Evolutionary conservation across 345 rosid genomes (phyloP).

Genomic region (Cardiospermum halicacabum): DNA sequence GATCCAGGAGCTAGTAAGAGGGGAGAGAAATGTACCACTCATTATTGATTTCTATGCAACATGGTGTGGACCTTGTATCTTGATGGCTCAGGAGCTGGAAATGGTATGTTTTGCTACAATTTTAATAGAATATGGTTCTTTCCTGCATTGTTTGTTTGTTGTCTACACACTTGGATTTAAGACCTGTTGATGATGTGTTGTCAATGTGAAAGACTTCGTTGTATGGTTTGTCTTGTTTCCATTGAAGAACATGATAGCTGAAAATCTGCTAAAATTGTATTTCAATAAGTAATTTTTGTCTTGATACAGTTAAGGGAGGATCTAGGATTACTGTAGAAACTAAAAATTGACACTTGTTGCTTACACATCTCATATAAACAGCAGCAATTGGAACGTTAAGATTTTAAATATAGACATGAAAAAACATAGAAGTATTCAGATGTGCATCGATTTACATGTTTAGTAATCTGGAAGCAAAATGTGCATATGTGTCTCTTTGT

Average conservation of each 20-base stretch:
- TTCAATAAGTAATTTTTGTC: not conserved
- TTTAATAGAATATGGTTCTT: not conserved
- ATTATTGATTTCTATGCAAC: slow-evolving; percentile 91
- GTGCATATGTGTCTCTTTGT: no score
- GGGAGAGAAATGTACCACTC: slow-evolving; percentile 69
- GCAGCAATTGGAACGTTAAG: not conserved
- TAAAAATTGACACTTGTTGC: not conserved
- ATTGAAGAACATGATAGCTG: not conserved
- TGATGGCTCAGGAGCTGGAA: slow-evolving; percentile 94
- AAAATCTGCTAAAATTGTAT: not conserved
- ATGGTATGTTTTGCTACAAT: slow-evolving; percentile 42
- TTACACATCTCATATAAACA: not conserved
- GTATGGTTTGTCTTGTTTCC: not conserved
- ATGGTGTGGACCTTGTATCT: slow-evolving; percentile 95
- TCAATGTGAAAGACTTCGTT: not conserved
- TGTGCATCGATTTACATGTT: no score
- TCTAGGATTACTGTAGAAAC: not conserved
- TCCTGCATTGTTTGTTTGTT: not conserved
- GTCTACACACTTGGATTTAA: not conserved
- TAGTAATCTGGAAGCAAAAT: no score
- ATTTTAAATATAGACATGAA: not conserved
- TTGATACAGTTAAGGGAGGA: not conserved
- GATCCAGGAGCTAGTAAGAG: slow-evolving; percentile 76
- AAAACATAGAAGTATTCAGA: not conserved
- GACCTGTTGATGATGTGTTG: not conserved